Evolutionary conservation across 2,329 filamentous ascomycete species (phyloP).

Genomic region (Clarireedia monteithiana): DNA sequence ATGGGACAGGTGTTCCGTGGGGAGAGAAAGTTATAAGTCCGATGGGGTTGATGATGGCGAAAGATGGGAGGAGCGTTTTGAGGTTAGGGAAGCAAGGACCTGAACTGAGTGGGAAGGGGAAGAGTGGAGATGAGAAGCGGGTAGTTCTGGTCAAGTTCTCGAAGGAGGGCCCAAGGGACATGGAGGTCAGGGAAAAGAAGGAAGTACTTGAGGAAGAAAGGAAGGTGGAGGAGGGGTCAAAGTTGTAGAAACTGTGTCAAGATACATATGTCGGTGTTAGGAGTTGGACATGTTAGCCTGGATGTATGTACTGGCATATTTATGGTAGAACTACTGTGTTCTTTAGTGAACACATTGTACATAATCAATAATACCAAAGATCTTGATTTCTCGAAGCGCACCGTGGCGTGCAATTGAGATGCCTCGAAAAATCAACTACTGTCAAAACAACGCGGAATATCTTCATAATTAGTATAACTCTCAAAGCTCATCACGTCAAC

Average conservation of each 20-base stretch:
- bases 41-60: conserved; percentile 34
- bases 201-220: conserved; percentile 35
- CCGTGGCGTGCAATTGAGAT: too few relatives aligned
- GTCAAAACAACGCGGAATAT: too few relatives aligned
- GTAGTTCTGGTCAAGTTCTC: conserved; percentile 49
- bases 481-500: too few relatives aligned
- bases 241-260: neutral
- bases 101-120: conserved; percentile 41
- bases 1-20: conserved; percentile 39
- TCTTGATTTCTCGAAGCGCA: too few relatives aligned
- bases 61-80: conserved; percentile 47
- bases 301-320: too few relatives aligned
- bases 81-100: conserved; percentile 50
- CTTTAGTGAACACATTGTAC: too few relatives aligned
- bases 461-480: too few relatives aligned
- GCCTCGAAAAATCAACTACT: too few relatives aligned
- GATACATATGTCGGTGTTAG: too few relatives aligned
- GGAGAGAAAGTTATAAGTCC: conserved; percentile 56
- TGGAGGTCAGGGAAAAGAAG: conserved; percentile 44
- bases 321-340: too few relatives aligned
- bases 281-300: too few relatives aligned
- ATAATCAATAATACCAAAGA: too few relatives aligned
- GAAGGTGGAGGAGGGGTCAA: conserved; percentile 34
- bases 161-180: conserved; percentile 42
- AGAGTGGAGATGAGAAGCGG: conserved; percentile 50